Evolutionary conservation across 2,329 filamentous ascomycete genomes (phyloP).

Genomic region (Paecilomyces niveus): DNA sequence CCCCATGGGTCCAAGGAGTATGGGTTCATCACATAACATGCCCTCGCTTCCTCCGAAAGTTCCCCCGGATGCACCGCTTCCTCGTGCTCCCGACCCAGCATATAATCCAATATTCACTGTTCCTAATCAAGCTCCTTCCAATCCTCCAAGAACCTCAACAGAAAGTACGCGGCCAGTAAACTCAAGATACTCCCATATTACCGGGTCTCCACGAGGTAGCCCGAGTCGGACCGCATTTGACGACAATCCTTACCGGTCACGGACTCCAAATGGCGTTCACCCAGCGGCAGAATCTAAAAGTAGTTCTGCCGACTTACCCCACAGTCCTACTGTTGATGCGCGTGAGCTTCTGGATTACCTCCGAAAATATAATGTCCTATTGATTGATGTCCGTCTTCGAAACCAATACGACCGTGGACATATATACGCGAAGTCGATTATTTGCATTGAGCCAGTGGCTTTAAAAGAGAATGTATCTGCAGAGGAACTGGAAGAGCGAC

Average conservation of each 20-base stretch:
- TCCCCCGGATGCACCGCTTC: slow-evolving; percentile 34
- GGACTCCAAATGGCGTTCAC: slow-evolving; percentile 36
- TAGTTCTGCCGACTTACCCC: slow-evolving; percentile 44
- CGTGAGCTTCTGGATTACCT: slow-evolving; percentile 67
- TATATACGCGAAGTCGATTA: slow-evolving; percentile 72
- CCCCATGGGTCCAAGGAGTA: slow-evolving; percentile 37
- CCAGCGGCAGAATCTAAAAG: slow-evolving; percentile 31
- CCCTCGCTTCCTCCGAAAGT: slow-evolving; percentile 38
- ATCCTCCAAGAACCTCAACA: slow-evolving; percentile 33
- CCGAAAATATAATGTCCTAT: slow-evolving; percentile 57
- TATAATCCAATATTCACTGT: slow-evolving; percentile 41
- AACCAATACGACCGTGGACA: slow-evolving; percentile 82
- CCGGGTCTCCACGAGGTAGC: slow-evolving; percentile 25
- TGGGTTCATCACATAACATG: slow-evolving; percentile 27
- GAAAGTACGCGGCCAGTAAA: slow-evolving; percentile 33
- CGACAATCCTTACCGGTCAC: slow-evolving; percentile 39
- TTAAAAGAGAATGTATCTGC: slow-evolving; percentile 61
- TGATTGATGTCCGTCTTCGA: slow-evolving; percentile 79
- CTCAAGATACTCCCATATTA: slow-evolving; percentile 29
- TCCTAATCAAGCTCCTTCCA: slow-evolving; percentile 28
- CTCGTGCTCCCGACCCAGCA: slow-evolving; percentile 41
- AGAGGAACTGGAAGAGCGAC: slow-evolving; percentile 50
- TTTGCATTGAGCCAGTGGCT: slow-evolving; percentile 83
- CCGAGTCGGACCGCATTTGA: slow-evolving; percentile 25
- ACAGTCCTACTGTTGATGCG: slow-evolving; percentile 57